Conservation (phyloP, 2,329 filamentous ascomycete species). For the Geosmithia morbida region DNA sequence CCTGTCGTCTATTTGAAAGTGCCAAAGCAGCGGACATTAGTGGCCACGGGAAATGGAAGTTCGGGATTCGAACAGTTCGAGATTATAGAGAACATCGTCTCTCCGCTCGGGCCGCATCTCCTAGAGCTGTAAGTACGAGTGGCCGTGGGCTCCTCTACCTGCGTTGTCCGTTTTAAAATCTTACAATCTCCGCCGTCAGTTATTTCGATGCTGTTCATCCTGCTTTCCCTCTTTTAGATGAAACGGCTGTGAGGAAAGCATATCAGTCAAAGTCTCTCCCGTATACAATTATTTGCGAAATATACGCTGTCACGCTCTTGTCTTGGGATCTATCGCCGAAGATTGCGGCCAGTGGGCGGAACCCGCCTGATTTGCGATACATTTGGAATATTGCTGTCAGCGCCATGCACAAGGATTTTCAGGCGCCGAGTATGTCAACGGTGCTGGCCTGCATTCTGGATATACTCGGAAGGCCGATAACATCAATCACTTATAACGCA, state of each 20-base stretch:
- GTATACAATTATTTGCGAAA: conserved; percentile 1
- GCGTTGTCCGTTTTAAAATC: not conserved
- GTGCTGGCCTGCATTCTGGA: conserved; percentile 2
- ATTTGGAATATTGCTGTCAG: conserved; percentile 3
- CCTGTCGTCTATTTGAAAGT: conserved; percentile 3
- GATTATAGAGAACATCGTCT: conserved; percentile 1
- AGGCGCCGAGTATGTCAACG: conserved; percentile 1
- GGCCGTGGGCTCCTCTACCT: not conserved
- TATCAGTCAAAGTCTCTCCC: not conserved
- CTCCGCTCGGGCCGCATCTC: not conserved
- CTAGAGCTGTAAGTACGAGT: conserved; percentile 1
- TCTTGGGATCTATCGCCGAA: not conserved
- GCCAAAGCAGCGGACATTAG: not conserved
- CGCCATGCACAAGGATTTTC: conserved; percentile 2
- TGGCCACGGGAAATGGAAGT: not conserved
- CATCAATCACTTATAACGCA: conserved; percentile 2
- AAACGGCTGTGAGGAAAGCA: not conserved
- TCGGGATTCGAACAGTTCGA: conserved; percentile 2
- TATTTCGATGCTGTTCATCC: conserved; percentile 3
- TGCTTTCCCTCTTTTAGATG: conserved; percentile 2
- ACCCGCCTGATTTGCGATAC: conserved; percentile 2
- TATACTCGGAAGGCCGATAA: conserved; percentile 1
- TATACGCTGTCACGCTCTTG: conserved; percentile 1
- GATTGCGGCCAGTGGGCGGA: not conserved
- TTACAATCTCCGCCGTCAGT: not conserved